phyloP scores from a whole-genome alignment of 2,329 filamentous ascomycete species.

The Stylonectria norvegica region DNA sequence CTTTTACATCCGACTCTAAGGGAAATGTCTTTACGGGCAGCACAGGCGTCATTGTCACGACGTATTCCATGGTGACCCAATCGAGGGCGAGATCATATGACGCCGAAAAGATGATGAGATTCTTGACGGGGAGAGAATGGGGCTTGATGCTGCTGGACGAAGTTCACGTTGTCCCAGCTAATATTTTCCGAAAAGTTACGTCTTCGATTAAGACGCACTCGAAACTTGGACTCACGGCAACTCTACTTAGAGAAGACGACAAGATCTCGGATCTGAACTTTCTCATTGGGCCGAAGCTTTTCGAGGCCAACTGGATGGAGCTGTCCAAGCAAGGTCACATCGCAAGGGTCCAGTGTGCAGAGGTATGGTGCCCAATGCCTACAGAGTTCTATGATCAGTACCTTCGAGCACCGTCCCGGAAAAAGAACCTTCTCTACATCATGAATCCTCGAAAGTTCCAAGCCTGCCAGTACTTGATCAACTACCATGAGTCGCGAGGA shows the following conservation, averaged over 20 bases:
- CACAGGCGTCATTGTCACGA: slow-evolving; percentile 94
- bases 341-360: slow-evolving; percentile 93
- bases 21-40: slow-evolving; percentile 73
- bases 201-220: slow-evolving; percentile 91
- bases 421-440: slow-evolving; percentile 66
- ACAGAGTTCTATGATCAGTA: slow-evolving; percentile 98
- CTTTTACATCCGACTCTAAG: slow-evolving; percentile 94
- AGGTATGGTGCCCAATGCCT: slow-evolving; percentile 99
- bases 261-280: slow-evolving; percentile 98
- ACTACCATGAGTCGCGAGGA: slow-evolving; percentile 90
- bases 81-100: slow-evolving; percentile 85
- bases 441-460: slow-evolving; percentile 99
- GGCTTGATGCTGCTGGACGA: slow-evolving; percentile 96
- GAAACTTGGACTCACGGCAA: slow-evolving; percentile 92
- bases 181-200: slow-evolving; percentile 93
- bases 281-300: slow-evolving; percentile 92
- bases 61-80: slow-evolving; percentile 98
- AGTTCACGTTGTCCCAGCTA: slow-evolving; percentile 94
- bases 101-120: slow-evolving; percentile 96
- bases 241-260: slow-evolving; percentile 91
- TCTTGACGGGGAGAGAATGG: slow-evolving; percentile 86
- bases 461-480: slow-evolving; percentile 95
- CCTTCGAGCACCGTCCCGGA: slow-evolving; percentile 60
- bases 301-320: slow-evolving; percentile 99
- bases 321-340: slow-evolving; percentile 95